Base-by-base conservation (phyloP, 495 filamentous ascomycete species). In the Penicillium taxi region DNA sequence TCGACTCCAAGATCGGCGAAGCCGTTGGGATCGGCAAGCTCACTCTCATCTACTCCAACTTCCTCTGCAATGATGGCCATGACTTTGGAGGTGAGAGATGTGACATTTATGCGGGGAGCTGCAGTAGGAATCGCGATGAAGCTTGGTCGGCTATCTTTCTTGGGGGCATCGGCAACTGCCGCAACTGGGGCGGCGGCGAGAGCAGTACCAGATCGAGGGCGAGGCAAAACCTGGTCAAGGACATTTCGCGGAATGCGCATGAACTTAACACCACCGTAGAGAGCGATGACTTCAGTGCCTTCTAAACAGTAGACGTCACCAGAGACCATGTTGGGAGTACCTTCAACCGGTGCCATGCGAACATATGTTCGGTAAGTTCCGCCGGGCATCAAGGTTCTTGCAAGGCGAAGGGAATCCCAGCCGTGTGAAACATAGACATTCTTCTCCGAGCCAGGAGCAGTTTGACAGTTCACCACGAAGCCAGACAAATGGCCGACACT, bases 281-380 rank as follows among this genome's bases (percentile, higher is more conserved):
- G 43, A 1, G 57, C 66, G 1, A 69, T 27, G 21, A 71, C 53
- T 1, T 25, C 38, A 0, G 42, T 44, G 14, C 51, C 58, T 13
- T 61, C 54, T 0, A 70, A 33, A 4, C 69, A 44, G 36, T 67
- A 70, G 1, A 66, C 47, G 39, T 69, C 66, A 11, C 66, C 67
- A 0, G 40, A n/a, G 24, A 40, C 61, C n/a, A 54, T 32, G 6
- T 30, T 45, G 19, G 4, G 28, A 15, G 29, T 15, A 9, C 20
- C 11, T 35, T 18, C 9, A 3, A 1, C 1, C 3, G 21, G 15
- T 19, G 60, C 39, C 66, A 69, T 68, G 24, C 52, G 52, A 12
- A 66, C 58, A 28, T 72, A 72, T 11, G 39, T 47, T 0, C 38
- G 47, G 24, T 69, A 72, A 23, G 44, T 36, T 4, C 14, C 53